Base-by-base conservation (phyloP, 176 grass and related monocot genomes). In the Chrysopogon serrulatus region DNA sequence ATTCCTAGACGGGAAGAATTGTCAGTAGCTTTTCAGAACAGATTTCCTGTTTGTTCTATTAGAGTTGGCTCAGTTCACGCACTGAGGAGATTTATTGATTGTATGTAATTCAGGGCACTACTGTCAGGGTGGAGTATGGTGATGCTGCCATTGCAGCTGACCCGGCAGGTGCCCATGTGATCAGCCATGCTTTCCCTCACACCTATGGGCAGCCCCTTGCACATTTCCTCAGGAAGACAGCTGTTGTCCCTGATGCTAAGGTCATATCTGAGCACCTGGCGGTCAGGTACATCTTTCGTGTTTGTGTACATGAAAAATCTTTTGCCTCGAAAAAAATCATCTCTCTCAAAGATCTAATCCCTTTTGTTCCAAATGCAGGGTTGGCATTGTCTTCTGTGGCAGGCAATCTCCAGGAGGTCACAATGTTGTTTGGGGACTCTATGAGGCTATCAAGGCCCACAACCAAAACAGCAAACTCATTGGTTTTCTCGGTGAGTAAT, bases 391-490 rank as follows among this genome's bases (percentile, higher is more conserved):
- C 43, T 99, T 96, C 86, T 99, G 91, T 77, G 96, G 96, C 37
- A 96, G 96, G 68, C 96, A 99, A 63, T 99, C 96, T 28, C 96
- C 96, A 31, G 96, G 96, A 82, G 96, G 96, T 26, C 96, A 99
- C 78, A 99, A 99, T 89, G 91, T 99, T 16, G 74, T 99, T 73
- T 99, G 96, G 96, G 96, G 96, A 36, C 89, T 99, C 71, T 65
- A 89, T 79, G 86, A 94, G 19, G 93, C 96, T 78, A 94, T 99
- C 78, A 99, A 96, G 79, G 85, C 93, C 82, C 96, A 99, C 89
- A 99, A 99, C 48, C 53, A 17, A 5, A 94, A 89, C 45, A 96
- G 96, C 82, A 90, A 86, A 79, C 86, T 99, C 88, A 89, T 96
- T 83, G 96, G 96, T 42, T 99, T 99, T 89, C 83, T 96, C 14